A percentile compares a stretch with the other conserved stretches of the same genome.
phyloP scores from a whole-genome alignment of 1,284 basidiomycete genomes.

The Inonotus obliquus region DNA sequence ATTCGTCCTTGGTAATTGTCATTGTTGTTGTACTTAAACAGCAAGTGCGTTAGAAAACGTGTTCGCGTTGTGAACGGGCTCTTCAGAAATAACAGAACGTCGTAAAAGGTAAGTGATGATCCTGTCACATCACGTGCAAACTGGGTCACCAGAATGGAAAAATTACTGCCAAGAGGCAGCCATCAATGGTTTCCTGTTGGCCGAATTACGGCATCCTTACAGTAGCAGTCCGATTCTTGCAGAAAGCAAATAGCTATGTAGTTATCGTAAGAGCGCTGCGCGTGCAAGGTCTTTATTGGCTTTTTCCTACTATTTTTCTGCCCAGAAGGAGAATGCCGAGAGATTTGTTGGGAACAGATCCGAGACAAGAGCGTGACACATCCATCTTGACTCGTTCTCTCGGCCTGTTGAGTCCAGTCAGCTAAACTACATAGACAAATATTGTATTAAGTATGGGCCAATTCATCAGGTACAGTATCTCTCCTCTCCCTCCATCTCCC shows the following conservation, averaged over 20 bases:
- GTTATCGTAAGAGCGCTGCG: no score
- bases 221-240: no score
- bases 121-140: not conserved
- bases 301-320: no score
- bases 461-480: slow-evolving; percentile 9
- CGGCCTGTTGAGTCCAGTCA: not conserved
- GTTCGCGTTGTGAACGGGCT: not conserved
- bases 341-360: no score
- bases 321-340: not conserved
- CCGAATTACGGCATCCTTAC: no score
- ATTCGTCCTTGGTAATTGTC: slow-evolving; percentile 3
- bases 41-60: not conserved
- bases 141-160: no score
- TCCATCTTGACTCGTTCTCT: not conserved
- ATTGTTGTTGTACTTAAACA: not conserved
- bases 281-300: no score
- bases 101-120: not conserved
- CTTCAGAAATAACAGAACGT: no score
- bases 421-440: not conserved
- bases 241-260: no score
- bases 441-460: not conserved
- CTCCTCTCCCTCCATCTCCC: not conserved
- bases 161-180: no score
- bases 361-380: not conserved
- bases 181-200: no score